Evolutionary conservation across 768 basidiomycete genomes (phyloP), one percentile per base, ranked within the genome.

Genomic region (Xerocomus spinulosus): DNA sequence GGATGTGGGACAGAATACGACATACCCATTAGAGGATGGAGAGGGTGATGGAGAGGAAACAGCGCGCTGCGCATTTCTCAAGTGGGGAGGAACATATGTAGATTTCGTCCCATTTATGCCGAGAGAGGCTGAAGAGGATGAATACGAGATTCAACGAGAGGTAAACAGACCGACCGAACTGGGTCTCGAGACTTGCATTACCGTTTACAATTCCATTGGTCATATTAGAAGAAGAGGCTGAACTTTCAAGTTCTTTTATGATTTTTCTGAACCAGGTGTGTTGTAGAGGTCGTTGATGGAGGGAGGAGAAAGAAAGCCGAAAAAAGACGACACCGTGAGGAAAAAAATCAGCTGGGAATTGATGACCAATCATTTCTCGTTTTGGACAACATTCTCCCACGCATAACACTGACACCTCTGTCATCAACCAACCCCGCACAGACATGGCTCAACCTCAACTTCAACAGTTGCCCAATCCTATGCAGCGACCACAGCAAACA

Each of bases 151-250:
- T 32, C 43, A 33, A 38, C 18, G 18, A 18, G 1, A 43, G 20
- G 18, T 33, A 42, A 17, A n/a, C n/a, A 34, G 28, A 73, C 80
- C 56, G 54, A 87, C 87, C 78, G 68, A 91, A 86, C 67, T 82
- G 77, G 66, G 75, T 73, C 77, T 90, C 87, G 62, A 89, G 73
- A 72, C 78, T 82, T 69, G 77, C 68, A 63, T 70, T 73, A 67
- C 77, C 82, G 73, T 89, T 87, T 85, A 87, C 81, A 77, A 81
- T 80, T 81, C 85, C 87, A 90, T 89, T 89, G 75, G 86, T 83
- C 87, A 90, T 90, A 87, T 85, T 78, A 75, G 67, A 64, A 52
- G 47, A 56, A 64, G 18, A 62, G 39, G 57, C 63, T 54, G 64
- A 70, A 70, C 60, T 56, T 32, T 13, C 47, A 36, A 21, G 48